These are phyloP conservation scores for Talaromyces sp. DNA, from an alignment of 2,329 filamentous ascomycete species.

Conservation along the genomic window DNA sequence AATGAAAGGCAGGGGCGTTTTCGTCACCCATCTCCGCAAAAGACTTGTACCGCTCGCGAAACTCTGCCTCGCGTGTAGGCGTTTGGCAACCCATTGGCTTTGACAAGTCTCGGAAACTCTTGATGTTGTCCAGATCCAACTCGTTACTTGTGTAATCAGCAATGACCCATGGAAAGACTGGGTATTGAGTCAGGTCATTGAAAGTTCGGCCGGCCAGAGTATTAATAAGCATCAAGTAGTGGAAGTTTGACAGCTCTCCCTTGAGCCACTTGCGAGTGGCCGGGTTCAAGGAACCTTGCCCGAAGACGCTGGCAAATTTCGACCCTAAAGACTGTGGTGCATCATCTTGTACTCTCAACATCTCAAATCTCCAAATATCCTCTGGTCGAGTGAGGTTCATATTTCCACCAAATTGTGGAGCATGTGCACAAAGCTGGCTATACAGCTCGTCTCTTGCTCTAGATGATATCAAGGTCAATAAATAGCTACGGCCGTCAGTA, in stretches of 20 bases:
- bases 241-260: conserved; percentile 96
- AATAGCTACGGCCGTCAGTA: conserved; percentile 90
- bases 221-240: conserved; percentile 98
- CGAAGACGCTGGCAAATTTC: conserved; percentile 90
- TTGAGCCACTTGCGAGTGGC: conserved; percentile 86
- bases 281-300: conserved; percentile 74
- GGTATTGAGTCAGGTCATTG: conserved; percentile 97
- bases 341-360: conserved; percentile 66
- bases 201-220: conserved; percentile 96
- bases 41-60: conserved; percentile 78
- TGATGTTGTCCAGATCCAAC: conserved; percentile 78
- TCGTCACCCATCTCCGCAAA: conserved; percentile 86
- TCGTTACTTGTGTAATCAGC: conserved; percentile 95
- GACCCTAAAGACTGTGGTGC: conserved; percentile 69
- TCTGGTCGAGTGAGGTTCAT: conserved; percentile 72
- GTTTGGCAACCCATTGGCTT: conserved; percentile 97
- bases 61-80: conserved; percentile 69
- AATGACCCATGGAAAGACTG: conserved; percentile 95
- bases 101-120: conserved; percentile 82
- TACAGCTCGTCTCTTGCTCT: conserved; percentile 75
- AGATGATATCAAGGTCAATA: conserved; percentile 78
- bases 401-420: conserved; percentile 71
- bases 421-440: conserved; percentile 69
- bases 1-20: conserved; percentile 79
- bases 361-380: conserved; percentile 88